These are phyloP conservation scores for Cucurbita pepo DNA, from an alignment of 306 rosid genomes.

Conservation along the genomic window DNA sequence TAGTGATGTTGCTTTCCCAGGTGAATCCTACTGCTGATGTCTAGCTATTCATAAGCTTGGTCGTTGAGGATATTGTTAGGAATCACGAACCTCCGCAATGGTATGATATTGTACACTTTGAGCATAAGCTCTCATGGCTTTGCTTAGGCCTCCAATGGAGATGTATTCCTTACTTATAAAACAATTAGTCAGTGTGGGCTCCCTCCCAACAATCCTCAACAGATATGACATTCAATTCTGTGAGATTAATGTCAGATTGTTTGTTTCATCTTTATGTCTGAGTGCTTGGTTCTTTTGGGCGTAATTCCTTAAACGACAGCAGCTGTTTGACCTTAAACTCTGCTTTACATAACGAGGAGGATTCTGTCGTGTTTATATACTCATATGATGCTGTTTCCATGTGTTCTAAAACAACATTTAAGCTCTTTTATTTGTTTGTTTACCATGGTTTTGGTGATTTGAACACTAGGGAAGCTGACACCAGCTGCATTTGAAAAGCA, in stretches of 20 bases:
- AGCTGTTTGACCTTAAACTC: too few relatives aligned
- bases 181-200: too few relatives aligned
- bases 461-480: conserved; percentile 50
- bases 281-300: neutral
- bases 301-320: neutral
- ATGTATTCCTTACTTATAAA: too few relatives aligned
- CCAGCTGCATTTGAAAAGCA: conserved; percentile 97
- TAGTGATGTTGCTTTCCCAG: neutral
- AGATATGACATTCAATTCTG: neutral
- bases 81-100: too few relatives aligned
- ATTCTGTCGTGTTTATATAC: too few relatives aligned
- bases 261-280: neutral
- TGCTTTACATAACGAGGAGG: too few relatives aligned
- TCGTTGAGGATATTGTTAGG: neutral
- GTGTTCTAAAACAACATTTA: neutral
- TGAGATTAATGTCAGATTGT: neutral
- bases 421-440: neutral
- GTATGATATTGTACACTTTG: too few relatives aligned
- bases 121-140: too few relatives aligned
- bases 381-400: neutral
- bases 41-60: neutral
- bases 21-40: neutral
- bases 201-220: too few relatives aligned
- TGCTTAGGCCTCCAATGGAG: too few relatives aligned
- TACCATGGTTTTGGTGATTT: conserved; percentile 7